phyloP scores from a whole-genome alignment of 345 rosid species.

The Sisymbrium altissimum region DNA sequence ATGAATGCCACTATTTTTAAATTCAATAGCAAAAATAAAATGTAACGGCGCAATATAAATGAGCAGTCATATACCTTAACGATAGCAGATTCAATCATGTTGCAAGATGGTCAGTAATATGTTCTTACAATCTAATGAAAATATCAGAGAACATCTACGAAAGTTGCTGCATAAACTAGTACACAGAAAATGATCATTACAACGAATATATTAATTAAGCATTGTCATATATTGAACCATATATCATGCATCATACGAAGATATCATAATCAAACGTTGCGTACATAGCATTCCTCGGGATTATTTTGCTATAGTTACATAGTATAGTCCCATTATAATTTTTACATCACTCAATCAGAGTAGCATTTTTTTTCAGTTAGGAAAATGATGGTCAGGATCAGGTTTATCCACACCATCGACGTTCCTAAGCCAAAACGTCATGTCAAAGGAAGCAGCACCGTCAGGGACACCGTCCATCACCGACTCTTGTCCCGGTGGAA shows the following conservation, averaged over 20 bases:
- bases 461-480: slow-evolving; percentile 60
- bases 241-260: not conserved
- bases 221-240: not conserved
- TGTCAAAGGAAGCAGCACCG: slow-evolving; percentile 45
- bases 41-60: not conserved
- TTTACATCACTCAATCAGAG: not conserved
- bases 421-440: slow-evolving; percentile 52
- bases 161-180: not conserved
- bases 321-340: not conserved
- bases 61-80: not conserved
- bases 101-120: not conserved
- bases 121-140: not conserved
- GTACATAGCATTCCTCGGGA: not conserved
- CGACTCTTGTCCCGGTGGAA: slow-evolving; percentile 58
- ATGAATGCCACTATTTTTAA: not conserved
- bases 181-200: not conserved
- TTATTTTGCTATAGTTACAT: not conserved
- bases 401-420: slow-evolving; percentile 51
- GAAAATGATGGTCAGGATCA: slow-evolving; percentile 25
- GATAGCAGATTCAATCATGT: not conserved
- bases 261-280: not conserved
- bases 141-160: not conserved
- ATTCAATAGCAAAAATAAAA: not conserved
- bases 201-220: not conserved
- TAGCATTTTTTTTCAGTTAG: not conserved